A percentile compares a stretch with the other conserved stretches of the same genome.
Evolutionary conservation across 2,329 filamentous ascomycete genomes (phyloP).

Genomic region (Colletotrichum lindemuthianum): DNA sequence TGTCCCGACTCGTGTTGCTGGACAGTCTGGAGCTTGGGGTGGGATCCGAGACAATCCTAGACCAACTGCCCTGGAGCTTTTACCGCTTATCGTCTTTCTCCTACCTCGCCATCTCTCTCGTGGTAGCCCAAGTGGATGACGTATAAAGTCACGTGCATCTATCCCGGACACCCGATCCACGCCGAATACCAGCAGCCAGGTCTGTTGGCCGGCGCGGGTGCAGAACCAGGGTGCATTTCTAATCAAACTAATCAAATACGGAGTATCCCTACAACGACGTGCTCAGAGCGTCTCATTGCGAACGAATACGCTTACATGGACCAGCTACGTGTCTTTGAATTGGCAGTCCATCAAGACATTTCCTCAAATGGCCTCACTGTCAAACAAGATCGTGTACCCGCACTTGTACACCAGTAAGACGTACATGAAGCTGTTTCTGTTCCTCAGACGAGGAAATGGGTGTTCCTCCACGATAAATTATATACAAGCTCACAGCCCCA

Average conservation of each 20-base stretch:
- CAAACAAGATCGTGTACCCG: no score
- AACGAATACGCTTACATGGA: neutral
- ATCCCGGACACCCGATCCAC: slow-evolving; percentile 2
- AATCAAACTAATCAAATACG: neutral
- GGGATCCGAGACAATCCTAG: slow-evolving; percentile 14
- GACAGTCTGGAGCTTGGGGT: slow-evolving; percentile 10
- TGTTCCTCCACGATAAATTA: slow-evolving; percentile 26
- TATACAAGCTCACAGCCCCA: slow-evolving; percentile 31
- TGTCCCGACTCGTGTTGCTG: slow-evolving; percentile 13
- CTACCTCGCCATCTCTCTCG: neutral
- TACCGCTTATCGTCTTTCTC: neutral
- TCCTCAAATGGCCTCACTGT: no score
- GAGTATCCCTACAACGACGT: neutral
- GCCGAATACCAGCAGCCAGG: slow-evolving; percentile 1
- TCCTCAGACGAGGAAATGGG: slow-evolving; percentile 12
- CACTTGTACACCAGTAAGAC: no score
- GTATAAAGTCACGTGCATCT: slow-evolving; percentile 34
- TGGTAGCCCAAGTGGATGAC: slow-evolving; percentile 24
- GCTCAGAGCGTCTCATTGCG: neutral
- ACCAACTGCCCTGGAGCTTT: slow-evolving; percentile 14
- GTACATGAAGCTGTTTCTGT: no score
- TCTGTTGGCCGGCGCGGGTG: neutral
- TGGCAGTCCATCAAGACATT: neutral
- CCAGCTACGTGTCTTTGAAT: neutral
- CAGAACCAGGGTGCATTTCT: slow-evolving; percentile 16